Base-by-base conservation (phyloP, 441 rosid species). In the Sinapis alba region DNA sequence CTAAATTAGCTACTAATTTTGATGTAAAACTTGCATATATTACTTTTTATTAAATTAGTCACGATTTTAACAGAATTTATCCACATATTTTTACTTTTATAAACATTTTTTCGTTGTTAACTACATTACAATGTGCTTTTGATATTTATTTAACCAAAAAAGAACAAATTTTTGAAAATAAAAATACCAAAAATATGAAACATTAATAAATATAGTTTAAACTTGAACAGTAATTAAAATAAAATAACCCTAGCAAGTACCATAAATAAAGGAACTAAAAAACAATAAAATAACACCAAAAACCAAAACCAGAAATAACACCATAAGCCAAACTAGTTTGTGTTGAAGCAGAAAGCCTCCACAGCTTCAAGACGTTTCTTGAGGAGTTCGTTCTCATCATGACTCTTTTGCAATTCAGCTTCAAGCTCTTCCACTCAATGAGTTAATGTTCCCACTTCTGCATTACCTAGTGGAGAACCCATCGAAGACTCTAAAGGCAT, bases 321-420 rank as follows among this genome's bases (percentile, higher is more conserved):
- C 50, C 7, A 41, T 41, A 41, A 41, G 7, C 50, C 50, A 41
- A 13, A 13, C 50, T 13, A 41, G 50, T 38, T 38, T 13, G 16
- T 41, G 50, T 41, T 41, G 50, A 41, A 41, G 50, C n/a, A 13
- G 16, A 41, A 41, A 41, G 50, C 16, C 56, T 50, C 56, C 56
- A 50, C 56, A 18, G 20, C 56, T 50, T 18, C 12, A 8, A 50
- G 1, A 18, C 5, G 56, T 41, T 41, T 41, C 50, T 41, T 13
- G 16, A 13, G 50, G 16, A 4, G 15, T 41, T 41, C 47, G 1
- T n/a, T 30, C 23, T 47, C 68, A 30, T 47, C 23, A n/a, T 0
- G 69, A 72, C 51, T 71, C 15, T 34, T 71, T 34, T 62, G 7
- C 53, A 51, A 5, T 11, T 62, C 69, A 7, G 4, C 9, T 72